Conservation (phyloP, 2,329 filamentous ascomycete genomes). For the Colletotrichum brevisporum region DNA sequence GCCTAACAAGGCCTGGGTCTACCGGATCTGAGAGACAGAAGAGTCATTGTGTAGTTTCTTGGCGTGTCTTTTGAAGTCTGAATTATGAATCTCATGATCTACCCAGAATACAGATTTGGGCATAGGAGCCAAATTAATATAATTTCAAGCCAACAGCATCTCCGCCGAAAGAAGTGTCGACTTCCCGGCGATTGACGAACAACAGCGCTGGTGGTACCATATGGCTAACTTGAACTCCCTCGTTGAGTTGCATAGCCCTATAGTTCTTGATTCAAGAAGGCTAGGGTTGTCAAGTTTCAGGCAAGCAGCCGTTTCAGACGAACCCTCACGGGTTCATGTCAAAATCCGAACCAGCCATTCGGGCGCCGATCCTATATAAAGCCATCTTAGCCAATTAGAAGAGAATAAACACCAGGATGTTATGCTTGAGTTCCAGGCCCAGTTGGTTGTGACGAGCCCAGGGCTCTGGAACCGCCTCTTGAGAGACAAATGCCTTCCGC, state of each 20-base stretch:
- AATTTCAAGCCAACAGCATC: no score
- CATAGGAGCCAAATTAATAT: no score
- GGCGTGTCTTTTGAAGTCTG: background rate
- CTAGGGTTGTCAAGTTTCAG: constrained; percentile 10
- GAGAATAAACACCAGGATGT: no score
- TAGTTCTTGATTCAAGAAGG: background rate
- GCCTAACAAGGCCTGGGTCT: constrained; percentile 23
- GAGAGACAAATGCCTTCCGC: no score
- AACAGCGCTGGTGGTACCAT: no score
- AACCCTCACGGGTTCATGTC: background rate
- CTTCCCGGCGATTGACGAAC: no score
- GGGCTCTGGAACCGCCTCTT: no score
- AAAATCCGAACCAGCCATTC: background rate
- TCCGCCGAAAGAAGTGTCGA: no score
- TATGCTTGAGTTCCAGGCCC: no score
- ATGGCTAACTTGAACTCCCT: background rate
- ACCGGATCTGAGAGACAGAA: background rate
- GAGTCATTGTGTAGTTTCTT: background rate
- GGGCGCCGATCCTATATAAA: background rate
- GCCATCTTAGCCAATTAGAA: background rate
- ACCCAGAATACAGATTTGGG: no score
- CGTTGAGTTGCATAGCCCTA: background rate
- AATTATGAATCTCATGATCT: background rate
- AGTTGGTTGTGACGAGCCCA: no score
- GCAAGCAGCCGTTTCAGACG: constrained; percentile 26